phyloP scores from a whole-genome alignment of 164 flowering plant genomes.

The Santalum album region DNA sequence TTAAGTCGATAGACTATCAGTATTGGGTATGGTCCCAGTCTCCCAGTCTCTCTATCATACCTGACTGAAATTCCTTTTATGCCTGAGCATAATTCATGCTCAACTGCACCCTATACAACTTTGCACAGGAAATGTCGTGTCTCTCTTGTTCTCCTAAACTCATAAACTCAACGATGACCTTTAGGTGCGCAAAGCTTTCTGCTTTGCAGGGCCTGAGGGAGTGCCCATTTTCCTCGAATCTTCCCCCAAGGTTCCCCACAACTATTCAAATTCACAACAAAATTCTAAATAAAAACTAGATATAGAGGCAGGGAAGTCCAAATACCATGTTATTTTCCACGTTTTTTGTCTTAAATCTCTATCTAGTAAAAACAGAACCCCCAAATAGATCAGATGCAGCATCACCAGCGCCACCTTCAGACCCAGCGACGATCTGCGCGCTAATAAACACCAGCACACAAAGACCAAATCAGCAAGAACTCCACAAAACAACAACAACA shows the following conservation, averaged over 20 bases:
- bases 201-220: no score
- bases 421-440: constrained; percentile 56
- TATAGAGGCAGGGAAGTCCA: neutral
- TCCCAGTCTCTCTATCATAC: no score
- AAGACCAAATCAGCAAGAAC: neutral
- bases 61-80: neutral
- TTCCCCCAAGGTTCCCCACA: no score
- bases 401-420: constrained; percentile 57
- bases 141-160: neutral
- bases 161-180: no score
- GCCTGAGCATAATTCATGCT: neutral
- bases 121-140: neutral
- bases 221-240: no score
- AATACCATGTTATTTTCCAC: constrained; percentile 60
- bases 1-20: no score
- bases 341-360: constrained; percentile 49
- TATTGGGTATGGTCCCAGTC: no score
- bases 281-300: neutral
- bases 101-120: neutral
- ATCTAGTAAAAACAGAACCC: constrained; percentile 55
- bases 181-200: no score
- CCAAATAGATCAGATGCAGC: constrained; percentile 58
- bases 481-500: no score
- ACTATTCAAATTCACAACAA: no score
- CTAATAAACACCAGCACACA: constrained; percentile 28